Base-by-base conservation (phyloP, 805 yeast species). In the Spathaspora girioi region DNA sequence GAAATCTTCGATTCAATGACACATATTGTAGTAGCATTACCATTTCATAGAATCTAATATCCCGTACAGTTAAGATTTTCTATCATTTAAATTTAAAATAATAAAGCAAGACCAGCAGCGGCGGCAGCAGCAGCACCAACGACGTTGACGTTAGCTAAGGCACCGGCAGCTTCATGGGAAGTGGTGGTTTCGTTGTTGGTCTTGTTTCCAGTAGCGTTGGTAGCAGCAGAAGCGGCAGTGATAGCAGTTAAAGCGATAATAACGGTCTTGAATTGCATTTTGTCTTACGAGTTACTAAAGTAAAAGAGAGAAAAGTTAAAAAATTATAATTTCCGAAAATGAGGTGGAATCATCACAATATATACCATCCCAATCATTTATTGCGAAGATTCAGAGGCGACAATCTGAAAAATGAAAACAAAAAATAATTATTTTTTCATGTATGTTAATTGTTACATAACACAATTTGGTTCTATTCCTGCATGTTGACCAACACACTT, bases 221-320 rank as follows among this genome's bases (percentile, higher is more conserved):
- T 68, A 56, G 75, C 75, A 46, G 70, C 63, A 53, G 63, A 74
- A 54, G 59, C 67, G 43, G 73, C 72, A 57, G 74, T 61, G 65
- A 35, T 35, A 71, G 73, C 71, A 56, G 74, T 61, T 65, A 72
- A 66, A 59, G 75, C 69, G 62, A 67, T 58, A 57, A 69, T 54
- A 55, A 69, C 66, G 52, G 69, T 56, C 52, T 64, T 61, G 68
- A 71, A 68, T 69, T 71, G 76, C 77, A 71, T 71, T 69, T 46
- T 64, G 40, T 29, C 43, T 38, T 45, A 27, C 46, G 14, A 35
- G 40, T 35, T 35, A 10, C 17, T 43, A 19, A 47, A 20, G 45
- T 15, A 41, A 46, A 43, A 43, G 43, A 43, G 38, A 42, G 40
- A 32, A 35, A 12, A n/a, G n/a, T n/a, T 14, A 35, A 35, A 43